Conservation (phyloP, 1,284 basidiomycete species). For the Irpex sp. region DNA sequence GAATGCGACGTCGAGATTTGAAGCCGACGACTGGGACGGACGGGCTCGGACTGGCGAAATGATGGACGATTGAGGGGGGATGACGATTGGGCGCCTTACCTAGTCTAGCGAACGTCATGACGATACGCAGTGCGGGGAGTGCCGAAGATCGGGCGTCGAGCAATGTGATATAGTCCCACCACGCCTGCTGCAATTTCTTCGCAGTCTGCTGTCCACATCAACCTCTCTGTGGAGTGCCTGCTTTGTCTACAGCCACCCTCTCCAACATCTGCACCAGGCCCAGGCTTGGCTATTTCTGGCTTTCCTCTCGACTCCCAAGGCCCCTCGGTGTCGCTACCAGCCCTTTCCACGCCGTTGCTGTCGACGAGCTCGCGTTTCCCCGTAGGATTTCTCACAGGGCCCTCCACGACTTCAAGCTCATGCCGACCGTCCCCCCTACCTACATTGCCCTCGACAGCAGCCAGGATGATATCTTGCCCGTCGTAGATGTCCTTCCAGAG, state of each 20-base stretch:
- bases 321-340: not conserved
- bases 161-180: too few species aligned
- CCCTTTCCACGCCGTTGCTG: not conserved
- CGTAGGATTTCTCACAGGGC: not conserved
- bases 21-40: too few species aligned
- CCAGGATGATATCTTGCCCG: constrained; percentile 2
- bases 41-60: too few species aligned
- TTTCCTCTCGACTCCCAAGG: not conserved
- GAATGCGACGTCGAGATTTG: too few species aligned
- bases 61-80: too few species aligned
- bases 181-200: too few species aligned
- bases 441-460: constrained; percentile 8
- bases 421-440: constrained; percentile 20
- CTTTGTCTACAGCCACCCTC: not conserved
- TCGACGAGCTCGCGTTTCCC: not conserved
- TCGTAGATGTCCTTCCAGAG: constrained; percentile 1
- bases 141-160: too few species aligned
- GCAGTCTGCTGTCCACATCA: too few species aligned
- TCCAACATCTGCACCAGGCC: not conserved
- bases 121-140: too few species aligned
- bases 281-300: not conserved
- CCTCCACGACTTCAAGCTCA: constrained; percentile 1
- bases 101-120: too few species aligned
- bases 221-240: not conserved
- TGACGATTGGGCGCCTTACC: too few species aligned